Base-by-base conservation (phyloP, 2,329 filamentous ascomycete species). In the Colletotrichum godetiae region DNA sequence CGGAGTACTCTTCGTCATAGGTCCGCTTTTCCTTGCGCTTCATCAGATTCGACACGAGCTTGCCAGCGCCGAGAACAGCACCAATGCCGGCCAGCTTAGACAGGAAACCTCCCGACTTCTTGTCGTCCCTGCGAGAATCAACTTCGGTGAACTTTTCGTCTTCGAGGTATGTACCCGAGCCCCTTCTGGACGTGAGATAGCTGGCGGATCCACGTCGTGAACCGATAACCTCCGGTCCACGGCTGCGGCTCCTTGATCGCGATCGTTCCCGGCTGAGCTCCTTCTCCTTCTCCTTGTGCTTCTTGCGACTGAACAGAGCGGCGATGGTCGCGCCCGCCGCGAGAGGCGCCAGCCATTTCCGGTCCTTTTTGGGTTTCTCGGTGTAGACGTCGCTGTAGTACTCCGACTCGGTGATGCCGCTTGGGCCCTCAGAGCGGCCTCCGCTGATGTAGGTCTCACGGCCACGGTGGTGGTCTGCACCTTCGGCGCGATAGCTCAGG, bases 401-500 rank as follows among this genome's bases (percentile, higher is more conserved):
- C 64, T 83, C 86, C 15, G 82, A 84, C 73, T 82, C 84, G 55
- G 82, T 85, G 53, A 83, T 78, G 49, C 79, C 82, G 60, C 81
- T 84, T 33, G 77, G 80, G n/a, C 79, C 82, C 71, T 87, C 86
- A 46, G 91, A 91, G 63, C 91, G 89, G 42, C 89, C 89, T 46
- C 89, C 90, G 67, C 88, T 85, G 76, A 89, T 84, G 77, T 90
- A 89, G 56, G 90, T 86, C 76, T 88, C 84, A 78, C 85, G 79
- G 80, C 88, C 77, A 79, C 89, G 71, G 82, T 84, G 71, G 82
- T 84, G 42, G 42, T 49, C 91, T 82, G 84, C 77, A 79, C 89
- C 82, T 83, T 91, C 82, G 84, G 92, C 81, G 58, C 90, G 87
- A 82, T 94, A 97, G 76, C 92, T 93, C 42, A 98, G 86, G 68